These are phyloP conservation scores for Stachybotrys elegans DNA, from an alignment of 2,329 filamentous ascomycete species.

Conservation along the genomic window DNA sequence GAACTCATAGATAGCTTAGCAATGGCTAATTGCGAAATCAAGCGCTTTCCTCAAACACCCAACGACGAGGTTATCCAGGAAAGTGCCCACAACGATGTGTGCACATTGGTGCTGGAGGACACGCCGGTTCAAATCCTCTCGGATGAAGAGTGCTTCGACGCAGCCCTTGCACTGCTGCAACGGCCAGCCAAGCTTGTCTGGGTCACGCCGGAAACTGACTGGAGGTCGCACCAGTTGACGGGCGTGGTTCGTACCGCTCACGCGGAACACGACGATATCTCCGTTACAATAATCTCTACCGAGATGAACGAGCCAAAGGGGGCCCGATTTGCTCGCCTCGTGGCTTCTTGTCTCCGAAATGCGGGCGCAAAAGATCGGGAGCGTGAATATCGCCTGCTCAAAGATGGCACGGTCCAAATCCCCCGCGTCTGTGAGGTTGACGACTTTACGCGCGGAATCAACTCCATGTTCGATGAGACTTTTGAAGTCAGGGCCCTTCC, in stretches of 20 bases:
- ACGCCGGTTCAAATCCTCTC: not conserved
- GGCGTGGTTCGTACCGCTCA: not conserved
- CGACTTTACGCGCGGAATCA: not conserved
- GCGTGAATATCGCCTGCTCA: not conserved
- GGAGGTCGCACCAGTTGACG: not conserved
- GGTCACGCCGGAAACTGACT: not conserved
- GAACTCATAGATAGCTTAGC: not conserved
- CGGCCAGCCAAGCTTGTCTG: not conserved
- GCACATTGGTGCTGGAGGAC: not conserved
- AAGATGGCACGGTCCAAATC: not conserved
- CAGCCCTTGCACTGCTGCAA: not conserved
- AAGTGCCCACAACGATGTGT: not conserved
- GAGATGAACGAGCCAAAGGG: not conserved
- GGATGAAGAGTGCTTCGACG: not conserved
- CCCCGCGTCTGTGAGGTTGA: not conserved
- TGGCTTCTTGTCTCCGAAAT: not conserved
- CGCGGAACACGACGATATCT: not conserved
- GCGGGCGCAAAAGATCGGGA: not conserved
- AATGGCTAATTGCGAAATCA: not conserved
- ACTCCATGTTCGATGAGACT: not conserved
- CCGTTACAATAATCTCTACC: not conserved
- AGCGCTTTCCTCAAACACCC: not conserved
- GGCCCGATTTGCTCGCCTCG: not conserved
- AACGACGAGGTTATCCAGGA: not conserved
- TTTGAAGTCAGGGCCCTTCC: not conserved